Conservation (phyloP, 345 rosid genomes). For the Atalantia buxifolia region DNA sequence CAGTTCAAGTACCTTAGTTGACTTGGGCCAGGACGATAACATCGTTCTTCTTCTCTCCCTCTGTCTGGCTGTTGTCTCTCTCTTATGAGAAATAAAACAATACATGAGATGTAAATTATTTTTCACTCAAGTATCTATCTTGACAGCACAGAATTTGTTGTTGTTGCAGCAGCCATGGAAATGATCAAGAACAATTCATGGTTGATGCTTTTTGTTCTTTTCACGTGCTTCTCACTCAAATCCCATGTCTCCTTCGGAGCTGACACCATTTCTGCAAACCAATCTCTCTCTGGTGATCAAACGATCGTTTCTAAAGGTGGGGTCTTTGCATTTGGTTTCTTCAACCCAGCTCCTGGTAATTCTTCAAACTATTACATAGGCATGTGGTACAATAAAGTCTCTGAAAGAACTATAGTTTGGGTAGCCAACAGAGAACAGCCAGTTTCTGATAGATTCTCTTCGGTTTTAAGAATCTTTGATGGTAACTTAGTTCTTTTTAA, state of each 20-base stretch:
- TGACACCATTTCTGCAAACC: conserved; percentile 47
- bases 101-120: neutral
- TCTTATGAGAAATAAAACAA: neutral
- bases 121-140: neutral
- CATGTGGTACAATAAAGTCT: conserved; percentile 54
- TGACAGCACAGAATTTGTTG: neutral
- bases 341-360: conserved; percentile 35
- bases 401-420: conserved; percentile 45
- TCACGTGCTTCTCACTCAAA: conserved; percentile 24
- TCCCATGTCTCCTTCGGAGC: conserved; percentile 35
- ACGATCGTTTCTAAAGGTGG: conserved; percentile 47
- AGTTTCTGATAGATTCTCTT: conserved; percentile 35
- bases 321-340: conserved; percentile 62
- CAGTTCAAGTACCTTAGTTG: neutral
- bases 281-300: conserved; percentile 54
- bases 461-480: conserved; percentile 48
- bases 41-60: too few relatives aligned
- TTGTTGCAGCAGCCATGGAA: conserved; percentile 7
- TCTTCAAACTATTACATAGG: conserved; percentile 66
- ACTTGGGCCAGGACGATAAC: neutral
- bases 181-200: conserved; percentile 9
- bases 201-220: conserved; percentile 21
- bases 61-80: neutral
- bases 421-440: conserved; percentile 73
- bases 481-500: conserved; percentile 69